These are phyloP conservation scores for Clarireedia homoeocarpa DNA, from an alignment of 2,329 filamentous ascomycete species.

Conservation along the genomic window DNA sequence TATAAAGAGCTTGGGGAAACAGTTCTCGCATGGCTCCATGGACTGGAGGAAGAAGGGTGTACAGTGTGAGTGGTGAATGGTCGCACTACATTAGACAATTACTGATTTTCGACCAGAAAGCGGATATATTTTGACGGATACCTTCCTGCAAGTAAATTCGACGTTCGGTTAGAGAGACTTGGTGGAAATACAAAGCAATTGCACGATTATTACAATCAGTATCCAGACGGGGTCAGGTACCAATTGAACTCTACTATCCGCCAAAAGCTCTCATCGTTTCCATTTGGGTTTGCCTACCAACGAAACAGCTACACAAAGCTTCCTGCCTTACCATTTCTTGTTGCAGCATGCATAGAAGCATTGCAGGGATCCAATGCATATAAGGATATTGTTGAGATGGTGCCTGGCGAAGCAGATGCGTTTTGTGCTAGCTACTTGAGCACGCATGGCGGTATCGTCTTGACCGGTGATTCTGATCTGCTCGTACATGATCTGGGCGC, in stretches of 20 bases:
- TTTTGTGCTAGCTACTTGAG: constrained; percentile 65
- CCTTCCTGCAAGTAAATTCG: constrained; percentile 46
- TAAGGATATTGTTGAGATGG: constrained; percentile 42
- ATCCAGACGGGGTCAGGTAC: constrained; percentile 13
- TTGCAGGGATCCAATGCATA: constrained; percentile 42
- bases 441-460: constrained; percentile 45
- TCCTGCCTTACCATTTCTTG: constrained; percentile 56
- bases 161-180: constrained; percentile 22
- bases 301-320: constrained; percentile 26
- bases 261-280: neutral
- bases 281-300: constrained; percentile 18
- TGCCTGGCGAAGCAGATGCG: constrained; percentile 78
- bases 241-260: constrained; percentile 5
- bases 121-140: constrained; percentile 82
- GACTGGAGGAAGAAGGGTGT: constrained; percentile 46
- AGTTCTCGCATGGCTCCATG: constrained; percentile 54
- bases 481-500: constrained; percentile 63
- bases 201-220: constrained; percentile 18
- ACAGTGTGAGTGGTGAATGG: constrained; percentile 43
- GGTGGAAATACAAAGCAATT: constrained; percentile 20
- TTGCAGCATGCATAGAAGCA: constrained; percentile 68
- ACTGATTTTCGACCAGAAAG: constrained; percentile 36
- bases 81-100: neutral
- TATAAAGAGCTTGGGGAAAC: constrained; percentile 56
- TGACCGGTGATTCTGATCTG: constrained; percentile 86